Base-by-base conservation (phyloP, 257 asterid genomes). In the Sherardia arvensis region DNA sequence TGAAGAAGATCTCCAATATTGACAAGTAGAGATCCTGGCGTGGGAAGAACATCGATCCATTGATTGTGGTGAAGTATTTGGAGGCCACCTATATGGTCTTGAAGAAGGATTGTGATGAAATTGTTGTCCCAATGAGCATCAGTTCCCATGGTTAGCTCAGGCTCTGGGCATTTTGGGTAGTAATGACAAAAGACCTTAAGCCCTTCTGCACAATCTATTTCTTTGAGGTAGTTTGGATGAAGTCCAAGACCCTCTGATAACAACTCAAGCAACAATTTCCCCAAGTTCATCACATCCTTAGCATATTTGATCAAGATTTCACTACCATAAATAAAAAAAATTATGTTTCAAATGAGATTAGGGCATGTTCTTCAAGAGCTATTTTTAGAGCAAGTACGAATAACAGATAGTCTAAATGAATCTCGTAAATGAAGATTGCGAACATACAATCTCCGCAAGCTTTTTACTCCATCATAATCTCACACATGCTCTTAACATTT, bases 161-260 rank as follows among this genome's bases (percentile, higher is more conserved):
- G 94, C 18, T 85, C 77, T n/a, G 94, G 91, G 62, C 95, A 87
- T 12, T 81, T 71, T 21, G 94, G 91, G 70, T 85, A 87, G 80
- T 81, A 83, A 64, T 87, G 90, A 30, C 76, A 80, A 34, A 77
- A 18, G 23, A 83, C 59, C 1, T 73, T 29, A 20, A 83, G 91
- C 17, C 87, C 88, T 1, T 76, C 51, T 2, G 74, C 69, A 21
- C 91, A 83, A 1, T 60, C 87, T 77, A 85, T 71, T 61, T 81
- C 84, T 0, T 20, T 49, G 21, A 87, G 76, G 17, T 76, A 80
- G 43, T 51, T 73, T 3, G 66, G 11, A 49, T 83, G 71, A 1
- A 85, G 87, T 5, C 88, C 86, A 5, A 85, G 91, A 65, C 84
- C 85, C 69, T 83, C 82, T 0, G 95, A 87, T 9, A 85, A 77